A percentile compares a stretch with the other conserved stretches of the same genome.
Conservation (phyloP, 306 rosid species). For the Glycine soja region DNA sequence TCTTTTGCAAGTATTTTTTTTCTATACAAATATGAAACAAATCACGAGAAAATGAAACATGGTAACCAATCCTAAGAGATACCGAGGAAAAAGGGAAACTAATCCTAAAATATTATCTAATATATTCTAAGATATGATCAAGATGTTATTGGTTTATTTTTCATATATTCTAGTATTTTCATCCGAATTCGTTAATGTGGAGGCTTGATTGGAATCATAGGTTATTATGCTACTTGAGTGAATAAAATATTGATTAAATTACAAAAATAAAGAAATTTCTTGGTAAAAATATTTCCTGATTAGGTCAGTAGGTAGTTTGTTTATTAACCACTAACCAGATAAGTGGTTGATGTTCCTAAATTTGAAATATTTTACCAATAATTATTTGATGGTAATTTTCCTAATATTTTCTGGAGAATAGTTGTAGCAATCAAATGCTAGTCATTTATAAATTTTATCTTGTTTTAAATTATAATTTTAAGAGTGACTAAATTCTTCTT, state of each 20-base stretch:
- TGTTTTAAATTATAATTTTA: conserved; percentile 29
- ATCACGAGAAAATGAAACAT: not conserved
- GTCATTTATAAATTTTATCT: conserved; percentile 29
- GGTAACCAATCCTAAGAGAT: not conserved
- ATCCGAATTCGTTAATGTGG: not conserved
- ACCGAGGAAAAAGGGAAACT: not conserved
- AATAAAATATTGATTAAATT: not conserved
- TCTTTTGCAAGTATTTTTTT: too few relatives aligned
- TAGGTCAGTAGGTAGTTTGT: not conserved
- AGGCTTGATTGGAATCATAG: conserved; percentile 9
- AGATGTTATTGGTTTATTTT: not conserved
- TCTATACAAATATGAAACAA: not conserved
- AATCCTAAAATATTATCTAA: not conserved
- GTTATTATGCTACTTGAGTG: conserved; percentile 3
- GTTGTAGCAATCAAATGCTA: conserved; percentile 21
- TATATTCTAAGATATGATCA: not conserved
- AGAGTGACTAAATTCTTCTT: conserved; percentile 21
- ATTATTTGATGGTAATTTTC: conserved; percentile 28
- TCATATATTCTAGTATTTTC: not conserved
- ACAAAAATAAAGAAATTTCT: not conserved
- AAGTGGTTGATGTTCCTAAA: conserved; percentile 23
- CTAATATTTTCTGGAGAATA: not conserved
- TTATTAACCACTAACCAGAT: conserved; percentile 2
- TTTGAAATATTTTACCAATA: not conserved
- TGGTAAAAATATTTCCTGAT: not conserved